Conservation (phyloP, 1,284 basidiomycete genomes). For the Crepidotus sp. region DNA sequence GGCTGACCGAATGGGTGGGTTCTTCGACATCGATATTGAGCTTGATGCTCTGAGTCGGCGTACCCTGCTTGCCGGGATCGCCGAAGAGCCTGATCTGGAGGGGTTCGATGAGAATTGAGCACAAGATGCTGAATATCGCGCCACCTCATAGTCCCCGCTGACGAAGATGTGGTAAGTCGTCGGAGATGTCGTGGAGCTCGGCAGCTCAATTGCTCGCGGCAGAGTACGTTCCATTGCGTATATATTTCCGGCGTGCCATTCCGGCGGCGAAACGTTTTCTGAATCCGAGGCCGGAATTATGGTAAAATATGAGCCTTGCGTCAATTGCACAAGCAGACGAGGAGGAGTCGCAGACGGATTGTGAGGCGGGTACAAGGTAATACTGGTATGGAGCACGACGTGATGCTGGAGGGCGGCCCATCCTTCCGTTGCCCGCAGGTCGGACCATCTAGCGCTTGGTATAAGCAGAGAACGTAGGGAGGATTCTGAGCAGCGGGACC, state of each 20-base stretch:
- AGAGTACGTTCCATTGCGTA: slow-evolving; percentile 49
- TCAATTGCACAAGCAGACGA: slow-evolving; percentile 37
- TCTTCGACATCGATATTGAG: slow-evolving; percentile 36
- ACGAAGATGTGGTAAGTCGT: slow-evolving; percentile 47
- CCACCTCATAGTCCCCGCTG: slow-evolving; percentile 69
- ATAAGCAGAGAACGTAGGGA: slow-evolving; percentile 9
- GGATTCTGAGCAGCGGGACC: slow-evolving; percentile 6
- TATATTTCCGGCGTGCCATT: slow-evolving; percentile 71
- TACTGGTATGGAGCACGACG: slow-evolving; percentile 49
- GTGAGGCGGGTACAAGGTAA: slow-evolving; percentile 46
- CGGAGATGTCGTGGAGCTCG: slow-evolving; percentile 30
- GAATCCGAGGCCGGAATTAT: slow-evolving; percentile 36
- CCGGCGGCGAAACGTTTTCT: slow-evolving; percentile 27
- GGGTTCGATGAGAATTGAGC: slow-evolving; percentile 1
- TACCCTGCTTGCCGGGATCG: slow-evolving; percentile 45
- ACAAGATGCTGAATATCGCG: not conserved
- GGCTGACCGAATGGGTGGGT: slow-evolving; percentile 23
- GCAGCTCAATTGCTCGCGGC: slow-evolving; percentile 42
- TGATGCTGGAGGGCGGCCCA: slow-evolving; percentile 77
- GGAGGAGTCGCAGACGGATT: slow-evolving; percentile 25
- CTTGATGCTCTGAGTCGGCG: slow-evolving; percentile 44
- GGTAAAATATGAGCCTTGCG: slow-evolving; percentile 63
- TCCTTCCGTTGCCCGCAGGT: slow-evolving; percentile 63
- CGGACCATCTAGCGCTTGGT: slow-evolving; percentile 45
- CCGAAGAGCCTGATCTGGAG: slow-evolving; percentile 70